phyloP scores from a whole-genome alignment of 2,329 filamentous ascomycete species.

The Trichoderma sp. region DNA sequence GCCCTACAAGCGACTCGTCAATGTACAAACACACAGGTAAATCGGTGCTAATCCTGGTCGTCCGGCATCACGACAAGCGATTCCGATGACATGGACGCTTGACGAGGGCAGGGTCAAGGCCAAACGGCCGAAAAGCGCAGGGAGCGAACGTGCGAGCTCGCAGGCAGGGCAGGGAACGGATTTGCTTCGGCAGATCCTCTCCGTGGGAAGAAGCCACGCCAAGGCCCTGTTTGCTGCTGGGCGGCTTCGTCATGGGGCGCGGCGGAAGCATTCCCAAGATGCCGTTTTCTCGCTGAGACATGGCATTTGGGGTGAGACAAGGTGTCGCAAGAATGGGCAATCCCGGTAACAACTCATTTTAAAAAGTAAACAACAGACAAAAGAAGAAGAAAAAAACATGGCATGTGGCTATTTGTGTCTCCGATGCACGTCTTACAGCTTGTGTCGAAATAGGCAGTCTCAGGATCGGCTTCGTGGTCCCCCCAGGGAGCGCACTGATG shows the following conservation, averaged over 20 bases:
- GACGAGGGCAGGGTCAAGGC: not conserved
- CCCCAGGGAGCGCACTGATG: not conserved
- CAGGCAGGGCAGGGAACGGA: too few relatives aligned
- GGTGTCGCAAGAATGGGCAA: not conserved
- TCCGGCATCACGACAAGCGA: not conserved
- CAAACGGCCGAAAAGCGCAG: not conserved
- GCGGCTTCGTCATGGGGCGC: not conserved
- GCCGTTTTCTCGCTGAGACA: not conserved
- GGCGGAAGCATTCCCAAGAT: not conserved
- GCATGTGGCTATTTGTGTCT: not conserved
- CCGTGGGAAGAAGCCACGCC: too few relatives aligned
- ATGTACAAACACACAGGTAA: not conserved
- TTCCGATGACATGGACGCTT: not conserved
- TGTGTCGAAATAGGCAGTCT: not conserved
- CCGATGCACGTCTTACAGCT: not conserved
- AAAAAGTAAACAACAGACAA: not conserved
- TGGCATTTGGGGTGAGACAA: not conserved
- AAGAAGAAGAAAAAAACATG: not conserved
- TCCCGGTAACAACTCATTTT: not conserved
- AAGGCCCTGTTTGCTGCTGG: too few relatives aligned
- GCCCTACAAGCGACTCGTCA: not conserved
- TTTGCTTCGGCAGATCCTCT: too few relatives aligned
- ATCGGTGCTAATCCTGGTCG: not conserved
- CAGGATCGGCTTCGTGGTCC: not conserved
- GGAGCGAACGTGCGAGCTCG: not conserved